Conservation (phyloP, 2,329 filamentous ascomycete species). For the Neofusicoccum kwambonambiense region DNA sequence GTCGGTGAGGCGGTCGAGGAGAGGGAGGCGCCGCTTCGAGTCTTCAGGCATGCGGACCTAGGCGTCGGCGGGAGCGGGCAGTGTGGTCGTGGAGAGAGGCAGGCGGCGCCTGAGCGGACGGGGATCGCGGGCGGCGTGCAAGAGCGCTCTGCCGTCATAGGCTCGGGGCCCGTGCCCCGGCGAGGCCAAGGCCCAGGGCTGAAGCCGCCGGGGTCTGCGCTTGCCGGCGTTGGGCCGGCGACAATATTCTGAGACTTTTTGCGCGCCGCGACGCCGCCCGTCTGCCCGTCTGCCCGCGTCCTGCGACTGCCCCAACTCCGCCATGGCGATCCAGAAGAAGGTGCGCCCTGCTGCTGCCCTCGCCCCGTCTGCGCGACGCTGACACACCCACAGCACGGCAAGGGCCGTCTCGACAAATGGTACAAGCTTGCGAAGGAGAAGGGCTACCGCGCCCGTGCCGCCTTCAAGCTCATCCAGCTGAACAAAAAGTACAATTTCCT, state of each 20-base stretch:
- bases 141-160: slow-evolving; percentile 5
- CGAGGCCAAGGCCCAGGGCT: background rate
- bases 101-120: slow-evolving; percentile 5
- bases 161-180: background rate
- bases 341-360: slow-evolving; percentile 26
- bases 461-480: slow-evolving; percentile 96
- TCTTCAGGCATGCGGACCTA: slow-evolving; percentile 8
- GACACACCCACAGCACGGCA: slow-evolving; percentile 65
- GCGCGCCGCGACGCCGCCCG: background rate
- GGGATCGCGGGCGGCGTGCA: background rate
- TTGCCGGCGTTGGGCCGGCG: background rate
- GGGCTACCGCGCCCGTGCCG: slow-evolving; percentile 90
- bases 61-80: slow-evolving; percentile 17
- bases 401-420: slow-evolving; percentile 98
- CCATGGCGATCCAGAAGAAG: slow-evolving; percentile 97
- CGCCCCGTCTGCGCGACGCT: slow-evolving; percentile 20
- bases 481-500: slow-evolving; percentile 99
- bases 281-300: slow-evolving; percentile 15
- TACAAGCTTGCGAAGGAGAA: slow-evolving; percentile 99
- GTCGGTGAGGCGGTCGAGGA: slow-evolving; percentile 19
- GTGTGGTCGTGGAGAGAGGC: slow-evolving; percentile 5
- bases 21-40: slow-evolving; percentile 19
- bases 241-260: slow-evolving; percentile 15
- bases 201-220: background rate
- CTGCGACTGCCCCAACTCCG: slow-evolving; percentile 17